Evolutionary conservation across 805 yeast species (phyloP).

Genomic region (Saccharomyces kudriavzevii): DNA sequence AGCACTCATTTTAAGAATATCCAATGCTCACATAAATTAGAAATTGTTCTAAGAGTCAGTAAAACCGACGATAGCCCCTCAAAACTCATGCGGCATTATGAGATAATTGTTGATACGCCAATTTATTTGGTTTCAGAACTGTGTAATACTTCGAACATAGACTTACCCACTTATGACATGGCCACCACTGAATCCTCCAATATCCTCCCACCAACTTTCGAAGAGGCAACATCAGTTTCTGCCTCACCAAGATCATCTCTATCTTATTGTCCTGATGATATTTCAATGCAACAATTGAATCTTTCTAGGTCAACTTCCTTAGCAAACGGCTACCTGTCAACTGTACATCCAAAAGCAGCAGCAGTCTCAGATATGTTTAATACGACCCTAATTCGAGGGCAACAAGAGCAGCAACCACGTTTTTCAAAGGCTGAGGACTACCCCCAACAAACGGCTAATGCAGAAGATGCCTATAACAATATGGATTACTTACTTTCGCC

Average conservation of each 20-base stretch:
- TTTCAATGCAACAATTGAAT: constrained; percentile 15
- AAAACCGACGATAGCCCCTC: constrained; percentile 41
- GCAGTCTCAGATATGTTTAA: background rate
- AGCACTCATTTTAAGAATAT: constrained; percentile 52
- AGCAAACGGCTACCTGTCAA: background rate
- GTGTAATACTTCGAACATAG: constrained; percentile 33
- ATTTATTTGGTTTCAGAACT: constrained; percentile 43
- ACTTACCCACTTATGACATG: constrained; percentile 33
- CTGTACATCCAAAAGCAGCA: background rate
- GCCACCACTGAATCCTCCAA: constrained; percentile 21
- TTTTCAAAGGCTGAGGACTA: background rate
- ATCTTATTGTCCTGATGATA: constrained; percentile 13
- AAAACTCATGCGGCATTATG: constrained; percentile 58
- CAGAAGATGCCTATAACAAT: background rate
- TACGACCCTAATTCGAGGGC: background rate
- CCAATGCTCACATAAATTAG: constrained; percentile 58
- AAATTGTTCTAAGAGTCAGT: constrained; percentile 60
- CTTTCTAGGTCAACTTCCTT: constrained; percentile 10
- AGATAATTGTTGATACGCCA: constrained; percentile 75
- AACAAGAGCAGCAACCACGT: background rate
- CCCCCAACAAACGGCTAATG: background rate
- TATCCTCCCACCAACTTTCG: constrained; percentile 48
- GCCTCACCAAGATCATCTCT: constrained; percentile 36
- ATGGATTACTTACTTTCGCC: background rate
- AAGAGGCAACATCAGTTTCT: constrained; percentile 48